Conservation (phyloP, 371 early-diverging fungal species). For the Mucor indicus region DNA sequence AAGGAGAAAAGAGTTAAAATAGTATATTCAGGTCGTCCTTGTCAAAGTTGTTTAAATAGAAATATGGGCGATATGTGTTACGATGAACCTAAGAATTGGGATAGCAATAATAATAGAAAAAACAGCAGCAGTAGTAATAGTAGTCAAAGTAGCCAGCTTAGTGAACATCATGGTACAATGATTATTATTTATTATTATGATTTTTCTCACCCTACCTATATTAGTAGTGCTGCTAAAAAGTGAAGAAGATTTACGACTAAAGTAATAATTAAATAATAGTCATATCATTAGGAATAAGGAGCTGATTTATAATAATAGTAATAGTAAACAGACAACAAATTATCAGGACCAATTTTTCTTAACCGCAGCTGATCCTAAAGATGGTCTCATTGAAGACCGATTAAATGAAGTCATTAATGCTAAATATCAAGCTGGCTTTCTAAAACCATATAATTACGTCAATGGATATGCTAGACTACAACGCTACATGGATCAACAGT, state of each 20-base stretch:
- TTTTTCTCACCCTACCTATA: background rate
- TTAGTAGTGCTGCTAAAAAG: no score
- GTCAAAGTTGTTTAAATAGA: slow-evolving; percentile 83
- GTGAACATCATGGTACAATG: background rate
- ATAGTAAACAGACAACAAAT: slow-evolving; percentile 10
- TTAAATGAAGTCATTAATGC: slow-evolving; percentile 86
- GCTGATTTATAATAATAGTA: background rate
- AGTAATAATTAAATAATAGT: no score
- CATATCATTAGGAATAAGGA: no score
- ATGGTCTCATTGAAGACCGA: slow-evolving; percentile 78
- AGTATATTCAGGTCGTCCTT: slow-evolving; percentile 59
- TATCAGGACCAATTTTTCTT: slow-evolving; percentile 74
- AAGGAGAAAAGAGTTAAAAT: background rate
- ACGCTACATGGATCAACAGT: slow-evolving; percentile 85
- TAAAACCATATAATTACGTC: slow-evolving; percentile 93
- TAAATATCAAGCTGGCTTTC: slow-evolving; percentile 89
- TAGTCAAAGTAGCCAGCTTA: background rate
- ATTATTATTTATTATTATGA: background rate
- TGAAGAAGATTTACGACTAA: no score
- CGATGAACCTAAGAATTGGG: background rate
- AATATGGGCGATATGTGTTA: slow-evolving; percentile 37
- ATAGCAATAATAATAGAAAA: slow-evolving; percentile 3
- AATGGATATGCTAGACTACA: slow-evolving; percentile 85
- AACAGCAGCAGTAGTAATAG: background rate
- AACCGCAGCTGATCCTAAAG: slow-evolving; percentile 85